These are phyloP conservation scores for Aspergillus floridensis DNA, from an alignment of 2,329 filamentous ascomycete species.

Conservation along the genomic window DNA sequence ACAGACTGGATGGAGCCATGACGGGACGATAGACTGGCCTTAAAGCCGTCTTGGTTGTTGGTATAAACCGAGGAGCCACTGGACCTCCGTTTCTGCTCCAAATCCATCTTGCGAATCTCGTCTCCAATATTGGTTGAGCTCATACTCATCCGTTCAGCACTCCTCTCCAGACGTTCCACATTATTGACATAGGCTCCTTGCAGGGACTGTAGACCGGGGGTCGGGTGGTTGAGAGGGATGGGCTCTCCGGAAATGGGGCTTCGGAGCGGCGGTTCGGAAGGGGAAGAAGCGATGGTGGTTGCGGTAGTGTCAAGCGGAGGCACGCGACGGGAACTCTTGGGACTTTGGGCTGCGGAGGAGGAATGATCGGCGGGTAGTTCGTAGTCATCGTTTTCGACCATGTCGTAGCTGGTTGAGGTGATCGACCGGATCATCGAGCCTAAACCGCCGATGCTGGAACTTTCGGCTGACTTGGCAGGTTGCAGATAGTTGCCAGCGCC, in stretches of 20 bases:
- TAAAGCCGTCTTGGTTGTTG: slow-evolving; percentile 42
- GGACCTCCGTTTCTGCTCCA: slow-evolving; percentile 44
- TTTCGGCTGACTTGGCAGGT: slow-evolving; percentile 27
- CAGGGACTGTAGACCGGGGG: slow-evolving; percentile 49
- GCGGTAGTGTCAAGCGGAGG: slow-evolving; percentile 28
- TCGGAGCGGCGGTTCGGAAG: slow-evolving; percentile 35
- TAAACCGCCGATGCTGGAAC: slow-evolving; percentile 24
- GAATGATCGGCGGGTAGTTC: slow-evolving; percentile 33
- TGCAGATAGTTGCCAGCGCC: slow-evolving; percentile 29
- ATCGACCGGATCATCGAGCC: slow-evolving; percentile 40
- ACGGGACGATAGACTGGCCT: slow-evolving; percentile 38
- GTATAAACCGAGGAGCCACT: slow-evolving; percentile 44
- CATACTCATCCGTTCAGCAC: slow-evolving; percentile 49
- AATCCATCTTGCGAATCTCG: slow-evolving; percentile 47
- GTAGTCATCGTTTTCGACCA: slow-evolving; percentile 49
- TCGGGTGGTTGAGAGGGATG: slow-evolving; percentile 48
- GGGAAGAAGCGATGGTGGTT: slow-evolving; percentile 12
- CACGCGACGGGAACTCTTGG: slow-evolving; percentile 25
- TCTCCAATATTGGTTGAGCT: slow-evolving; percentile 45
- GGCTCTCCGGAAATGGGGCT: slow-evolving; percentile 42
- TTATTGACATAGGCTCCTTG: slow-evolving; percentile 52
- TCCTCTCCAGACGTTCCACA: slow-evolving; percentile 50
- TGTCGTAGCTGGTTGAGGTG: slow-evolving; percentile 42
- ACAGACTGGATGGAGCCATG: slow-evolving; percentile 43
- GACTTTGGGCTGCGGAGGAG: slow-evolving; percentile 20